Conservation (phyloP, 1,284 basidiomycete species). For the Naganishia sp. region DNA sequence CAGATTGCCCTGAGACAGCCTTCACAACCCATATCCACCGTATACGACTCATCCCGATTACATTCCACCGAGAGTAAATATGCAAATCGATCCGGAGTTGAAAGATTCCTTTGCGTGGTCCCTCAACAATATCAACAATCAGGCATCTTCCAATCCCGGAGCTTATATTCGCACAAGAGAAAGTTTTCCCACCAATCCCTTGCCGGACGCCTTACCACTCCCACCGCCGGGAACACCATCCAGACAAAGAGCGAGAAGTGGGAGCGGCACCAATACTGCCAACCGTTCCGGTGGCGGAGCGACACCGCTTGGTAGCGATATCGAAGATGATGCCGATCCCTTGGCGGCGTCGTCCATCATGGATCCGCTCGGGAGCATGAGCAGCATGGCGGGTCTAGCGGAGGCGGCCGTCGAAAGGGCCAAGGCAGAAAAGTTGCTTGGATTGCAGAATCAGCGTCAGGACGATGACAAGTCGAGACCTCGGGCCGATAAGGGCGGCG, state of each 20-base stretch:
- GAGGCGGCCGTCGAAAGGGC: slow-evolving; percentile 54
- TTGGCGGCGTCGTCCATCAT: slow-evolving; percentile 48
- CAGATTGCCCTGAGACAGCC: neutral
- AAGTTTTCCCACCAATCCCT: slow-evolving; percentile 16
- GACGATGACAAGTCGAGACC: slow-evolving; percentile 30
- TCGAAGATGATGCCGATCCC: slow-evolving; percentile 42
- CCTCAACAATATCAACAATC: slow-evolving; percentile 19
- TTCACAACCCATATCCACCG: slow-evolving; percentile 1
- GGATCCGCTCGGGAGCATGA: slow-evolving; percentile 51
- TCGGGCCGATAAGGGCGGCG: neutral
- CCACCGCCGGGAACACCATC: slow-evolving; percentile 1
- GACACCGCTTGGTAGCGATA: slow-evolving; percentile 24
- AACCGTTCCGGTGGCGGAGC: slow-evolving; percentile 10
- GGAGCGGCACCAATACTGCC: slow-evolving; percentile 17
- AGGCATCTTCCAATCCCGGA: slow-evolving; percentile 8
- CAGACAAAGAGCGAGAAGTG: neutral
- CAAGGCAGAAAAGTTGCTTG: slow-evolving; percentile 43
- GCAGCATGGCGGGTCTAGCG: slow-evolving; percentile 53
- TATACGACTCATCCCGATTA: slow-evolving; percentile 8
- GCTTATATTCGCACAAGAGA: slow-evolving; percentile 21
- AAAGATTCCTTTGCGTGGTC: slow-evolving; percentile 26
- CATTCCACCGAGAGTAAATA: neutral
- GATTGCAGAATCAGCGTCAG: neutral
- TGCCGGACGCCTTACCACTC: slow-evolving; percentile 12
- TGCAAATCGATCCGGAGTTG: slow-evolving; percentile 8